phyloP scores from a whole-genome alignment of 2,329 filamentous ascomycete species.

The Calonectria pseudoturangicola region DNA sequence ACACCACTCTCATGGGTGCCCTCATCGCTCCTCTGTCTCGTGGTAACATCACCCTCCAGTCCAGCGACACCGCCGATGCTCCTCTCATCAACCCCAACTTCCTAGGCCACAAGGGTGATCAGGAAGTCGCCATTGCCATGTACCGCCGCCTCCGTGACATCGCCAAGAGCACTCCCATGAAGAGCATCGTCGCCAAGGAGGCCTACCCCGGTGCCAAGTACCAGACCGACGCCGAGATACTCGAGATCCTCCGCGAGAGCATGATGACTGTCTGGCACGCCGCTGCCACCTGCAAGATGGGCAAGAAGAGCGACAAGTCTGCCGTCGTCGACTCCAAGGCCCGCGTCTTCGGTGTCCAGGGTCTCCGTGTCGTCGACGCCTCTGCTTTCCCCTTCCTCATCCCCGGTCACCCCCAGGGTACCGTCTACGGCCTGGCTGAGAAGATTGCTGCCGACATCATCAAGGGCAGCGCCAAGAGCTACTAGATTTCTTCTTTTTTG shows the following conservation, averaged over 20 bases:
- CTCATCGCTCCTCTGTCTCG: conserved; percentile 57
- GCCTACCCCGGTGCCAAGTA: conserved; percentile 37
- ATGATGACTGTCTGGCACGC: conserved; percentile 34
- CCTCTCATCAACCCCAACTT: conserved; percentile 68
- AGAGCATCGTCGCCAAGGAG: conserved; percentile 22
- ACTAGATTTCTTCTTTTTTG: background rate
- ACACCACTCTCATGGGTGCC: conserved; percentile 54
- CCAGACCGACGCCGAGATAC: conserved; percentile 25
- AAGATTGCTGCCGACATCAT: conserved; percentile 51
- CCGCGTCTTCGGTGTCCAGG: conserved; percentile 55
- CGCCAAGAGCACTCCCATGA: conserved; percentile 35
- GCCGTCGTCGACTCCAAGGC: conserved; percentile 58
- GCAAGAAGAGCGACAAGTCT: conserved; percentile 52
- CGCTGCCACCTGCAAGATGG: conserved; percentile 51
- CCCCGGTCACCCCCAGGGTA: conserved; percentile 52
- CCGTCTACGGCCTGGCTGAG: conserved; percentile 51
- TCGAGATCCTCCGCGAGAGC: conserved; percentile 8
- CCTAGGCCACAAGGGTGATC: conserved; percentile 64
- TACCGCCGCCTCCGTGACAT: conserved; percentile 65
- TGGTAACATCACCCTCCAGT: conserved; percentile 64
- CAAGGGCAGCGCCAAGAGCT: background rate
- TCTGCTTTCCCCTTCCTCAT: conserved; percentile 54
- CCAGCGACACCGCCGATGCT: conserved; percentile 54
- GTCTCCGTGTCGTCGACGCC: conserved; percentile 58
- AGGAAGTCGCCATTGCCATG: conserved; percentile 59